Conservation (phyloP, 176 grass and related monocot species). For the Thinopyrum elongatum region DNA sequence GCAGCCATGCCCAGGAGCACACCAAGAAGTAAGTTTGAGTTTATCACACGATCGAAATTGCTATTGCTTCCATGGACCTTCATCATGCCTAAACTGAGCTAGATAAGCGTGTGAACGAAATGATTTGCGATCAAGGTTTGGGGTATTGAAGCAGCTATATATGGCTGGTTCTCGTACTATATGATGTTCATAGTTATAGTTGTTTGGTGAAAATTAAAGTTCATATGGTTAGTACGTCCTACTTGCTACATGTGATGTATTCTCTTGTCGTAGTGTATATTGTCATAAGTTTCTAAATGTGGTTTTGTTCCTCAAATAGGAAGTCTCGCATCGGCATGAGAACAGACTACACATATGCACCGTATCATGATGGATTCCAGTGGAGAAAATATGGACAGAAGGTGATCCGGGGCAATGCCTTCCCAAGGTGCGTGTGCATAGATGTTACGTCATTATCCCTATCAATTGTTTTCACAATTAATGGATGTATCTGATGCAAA, state of each 20-base stretch:
- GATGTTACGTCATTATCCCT: neutral
- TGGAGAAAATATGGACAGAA: slow-evolving; percentile 68
- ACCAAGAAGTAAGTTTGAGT: slow-evolving; percentile 46
- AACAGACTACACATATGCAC: slow-evolving; percentile 52
- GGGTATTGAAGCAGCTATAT: neutral
- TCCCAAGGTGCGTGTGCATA: slow-evolving; percentile 44
- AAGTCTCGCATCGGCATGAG: slow-evolving; percentile 16
- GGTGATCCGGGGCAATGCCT: slow-evolving; percentile 36
- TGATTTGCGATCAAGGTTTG: neutral
- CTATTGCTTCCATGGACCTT: neutral
- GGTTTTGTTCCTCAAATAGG: slow-evolving; percentile 28
- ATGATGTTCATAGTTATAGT: neutral
- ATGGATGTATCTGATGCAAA: neutral
- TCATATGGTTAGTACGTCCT: neutral
- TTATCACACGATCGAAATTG: neutral
- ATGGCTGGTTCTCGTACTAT: neutral
- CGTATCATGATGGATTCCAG: slow-evolving; percentile 53
- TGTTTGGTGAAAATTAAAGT: neutral
- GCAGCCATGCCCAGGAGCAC: slow-evolving; percentile 18
- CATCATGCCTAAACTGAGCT: neutral
- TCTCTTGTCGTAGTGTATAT: slow-evolving; percentile 5
- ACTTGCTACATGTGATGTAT: neutral
- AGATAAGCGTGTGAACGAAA: neutral
- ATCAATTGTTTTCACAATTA: neutral
- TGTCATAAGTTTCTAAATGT: neutral